Base-by-base conservation (phyloP, 768 basidiomycete species). In the Lactarius tabidus region DNA sequence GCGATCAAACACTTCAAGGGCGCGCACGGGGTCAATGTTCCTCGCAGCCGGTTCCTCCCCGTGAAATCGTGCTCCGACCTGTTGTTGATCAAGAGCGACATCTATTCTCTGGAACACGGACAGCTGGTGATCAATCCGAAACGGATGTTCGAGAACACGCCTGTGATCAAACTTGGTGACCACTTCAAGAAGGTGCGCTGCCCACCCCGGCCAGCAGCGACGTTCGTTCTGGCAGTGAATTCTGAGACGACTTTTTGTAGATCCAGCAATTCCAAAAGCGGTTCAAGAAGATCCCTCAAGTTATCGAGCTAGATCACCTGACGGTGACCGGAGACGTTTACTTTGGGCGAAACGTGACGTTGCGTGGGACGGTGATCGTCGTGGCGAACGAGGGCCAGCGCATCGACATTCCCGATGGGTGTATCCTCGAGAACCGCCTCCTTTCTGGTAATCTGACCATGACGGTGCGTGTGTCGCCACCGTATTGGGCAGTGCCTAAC, bases 111-210 rank as follows among this genome's bases (percentile, higher is more conserved):
- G 58, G 79, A 88, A 75, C 91, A 97, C 74, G 95, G 95, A 23
- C 89, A 89, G 71, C 83, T 96, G 65, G 83, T 92, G 68, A 90
- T 97, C 81, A 93, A 90, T 74, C 85, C 85, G 67, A 80, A 83
- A 43, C 79, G 92, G 70, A 89, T 93, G 87, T 94, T 95, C 72
- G 85, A 83, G 72, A 90, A 85, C 23, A 88, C 92, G 31, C 96
- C 95, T n/a, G 93, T 96, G 57, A 91, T 98, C 83, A 97, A 97
- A 80, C 85, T 97, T 57, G 94, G 95, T 53, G 93, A 95, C 76
- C 90, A 91, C 75, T 97, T 98, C 86, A 97, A 95, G 84, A 95
- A 93, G 85, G 90, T 91, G 62, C 55, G 75, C 26, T 15, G 17
- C 8, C 35, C 36, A 23, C 36, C 36, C 48, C n/a, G 31, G 31